phyloP scores from a whole-genome alignment of 116 monocot species.

The Thalassia testudinum region DNA sequence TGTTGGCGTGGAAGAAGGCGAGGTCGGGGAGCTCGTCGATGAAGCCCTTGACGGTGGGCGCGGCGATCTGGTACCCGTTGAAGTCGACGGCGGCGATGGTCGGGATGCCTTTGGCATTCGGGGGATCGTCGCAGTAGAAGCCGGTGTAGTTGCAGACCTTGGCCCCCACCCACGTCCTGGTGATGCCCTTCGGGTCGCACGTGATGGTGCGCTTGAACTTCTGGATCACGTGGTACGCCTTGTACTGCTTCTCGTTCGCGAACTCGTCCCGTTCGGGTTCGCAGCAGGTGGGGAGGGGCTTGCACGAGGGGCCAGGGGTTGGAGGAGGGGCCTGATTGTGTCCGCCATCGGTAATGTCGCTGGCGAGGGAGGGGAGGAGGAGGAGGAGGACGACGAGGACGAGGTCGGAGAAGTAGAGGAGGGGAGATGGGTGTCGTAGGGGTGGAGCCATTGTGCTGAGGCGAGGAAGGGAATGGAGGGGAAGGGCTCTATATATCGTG shows the following conservation, averaged over 20 bases:
- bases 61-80: slow-evolving; percentile 9
- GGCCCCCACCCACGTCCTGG: slow-evolving; percentile 9
- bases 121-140: slow-evolving; percentile 17
- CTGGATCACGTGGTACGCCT: slow-evolving; percentile 11
- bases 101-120: slow-evolving; percentile 3
- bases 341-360: too few relatives aligned
- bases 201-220: slow-evolving; percentile 17
- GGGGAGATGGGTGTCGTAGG: too few relatives aligned
- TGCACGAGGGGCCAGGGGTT: not conserved
- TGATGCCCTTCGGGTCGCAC: slow-evolving; percentile 13
- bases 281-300: not conserved
- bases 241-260: slow-evolving; percentile 13
- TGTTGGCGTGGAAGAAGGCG: slow-evolving; percentile 22
- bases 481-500: too few relatives aligned
- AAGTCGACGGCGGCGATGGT: slow-evolving; percentile 22
- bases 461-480: too few relatives aligned
- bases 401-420: too few relatives aligned
- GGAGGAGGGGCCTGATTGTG: too few relatives aligned
- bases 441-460: too few relatives aligned
- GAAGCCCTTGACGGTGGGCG: slow-evolving; percentile 12
- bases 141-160: slow-evolving; percentile 18
- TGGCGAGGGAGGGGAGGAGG: too few relatives aligned
- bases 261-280: slow-evolving; percentile 4
- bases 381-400: too few relatives aligned
- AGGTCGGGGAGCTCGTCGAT: slow-evolving; percentile 14